Evolutionary conservation across 1,284 basidiomycete species (phyloP).

Genomic region (Malassezia yamatoensis): DNA sequence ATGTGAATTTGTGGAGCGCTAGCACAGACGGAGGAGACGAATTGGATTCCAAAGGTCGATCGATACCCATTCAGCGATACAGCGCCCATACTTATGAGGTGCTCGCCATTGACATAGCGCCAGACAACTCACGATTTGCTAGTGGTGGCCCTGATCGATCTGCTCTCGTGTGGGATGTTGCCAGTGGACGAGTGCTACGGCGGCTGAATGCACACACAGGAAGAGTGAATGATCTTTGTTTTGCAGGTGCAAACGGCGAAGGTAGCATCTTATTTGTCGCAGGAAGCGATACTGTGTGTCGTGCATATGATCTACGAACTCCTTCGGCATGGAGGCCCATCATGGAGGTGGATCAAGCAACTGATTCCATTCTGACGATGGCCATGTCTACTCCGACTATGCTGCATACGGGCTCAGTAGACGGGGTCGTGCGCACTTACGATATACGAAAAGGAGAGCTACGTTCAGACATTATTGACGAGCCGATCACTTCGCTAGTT

Average conservation of each 20-base stretch:
- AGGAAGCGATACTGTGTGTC: slow-evolving; percentile 32
- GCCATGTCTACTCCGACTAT: slow-evolving; percentile 52
- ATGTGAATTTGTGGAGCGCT: slow-evolving; percentile 83
- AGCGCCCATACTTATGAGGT: slow-evolving; percentile 87
- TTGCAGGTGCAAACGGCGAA: slow-evolving; percentile 47
- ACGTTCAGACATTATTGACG: slow-evolving; percentile 74
- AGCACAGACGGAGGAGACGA: slow-evolving; percentile 52
- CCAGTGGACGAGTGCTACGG: slow-evolving; percentile 67
- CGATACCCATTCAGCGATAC: slow-evolving; percentile 62
- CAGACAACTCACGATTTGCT: slow-evolving; percentile 86
- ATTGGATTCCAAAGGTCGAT: slow-evolving; percentile 5
- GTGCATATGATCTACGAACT: slow-evolving; percentile 52
- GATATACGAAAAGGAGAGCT: slow-evolving; percentile 85
- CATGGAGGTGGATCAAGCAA: slow-evolving; percentile 80
- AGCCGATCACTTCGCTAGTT: slow-evolving; percentile 58
- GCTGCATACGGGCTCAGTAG: slow-evolving; percentile 69
- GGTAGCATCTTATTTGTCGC: slow-evolving; percentile 26
- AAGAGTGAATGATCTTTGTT: slow-evolving; percentile 79
- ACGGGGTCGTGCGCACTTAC: slow-evolving; percentile 82
- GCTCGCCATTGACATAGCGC: slow-evolving; percentile 70
- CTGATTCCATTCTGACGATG: slow-evolving; percentile 65
- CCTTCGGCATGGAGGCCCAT: slow-evolving; percentile 57
- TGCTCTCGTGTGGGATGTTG: slow-evolving; percentile 91
- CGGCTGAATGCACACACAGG: slow-evolving; percentile 77
- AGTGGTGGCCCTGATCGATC: slow-evolving; percentile 85